These are phyloP conservation scores for Penicillium samsonianum DNA, from an alignment of 495 filamentous ascomycete genomes.

Conservation along the genomic window DNA sequence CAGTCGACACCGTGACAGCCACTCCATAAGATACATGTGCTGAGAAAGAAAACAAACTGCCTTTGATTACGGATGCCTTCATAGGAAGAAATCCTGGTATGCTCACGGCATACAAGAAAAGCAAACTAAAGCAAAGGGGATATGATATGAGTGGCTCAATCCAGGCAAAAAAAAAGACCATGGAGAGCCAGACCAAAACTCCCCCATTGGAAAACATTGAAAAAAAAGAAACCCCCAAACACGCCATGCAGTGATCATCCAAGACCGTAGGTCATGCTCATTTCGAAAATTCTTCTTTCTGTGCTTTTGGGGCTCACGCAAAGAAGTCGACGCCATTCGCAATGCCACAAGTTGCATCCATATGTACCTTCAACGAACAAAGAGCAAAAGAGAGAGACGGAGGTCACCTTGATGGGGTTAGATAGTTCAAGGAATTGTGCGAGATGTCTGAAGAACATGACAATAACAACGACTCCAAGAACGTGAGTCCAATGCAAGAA, in stretches of 20 bases:
- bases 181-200: constrained; percentile 10
- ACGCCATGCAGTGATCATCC: constrained; percentile 33
- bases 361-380: constrained; percentile 33
- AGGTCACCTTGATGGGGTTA: constrained; percentile 9
- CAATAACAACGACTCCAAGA: not conserved
- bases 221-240: constrained; percentile 14
- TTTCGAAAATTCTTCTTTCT: constrained; percentile 17
- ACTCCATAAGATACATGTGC: constrained; percentile 35
- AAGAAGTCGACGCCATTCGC: constrained; percentile 31
- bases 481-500: constrained; percentile 5
- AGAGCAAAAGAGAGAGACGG: constrained; percentile 12
- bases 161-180: constrained; percentile 2
- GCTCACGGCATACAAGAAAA: constrained; percentile 12
- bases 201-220: constrained; percentile 10
- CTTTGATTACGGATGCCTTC: not conserved
- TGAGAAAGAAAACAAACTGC: constrained; percentile 14
- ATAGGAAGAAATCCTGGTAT: not conserved
- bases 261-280: constrained; percentile 26
- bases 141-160: constrained; percentile 11
- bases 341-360: constrained; percentile 32
- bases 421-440: not conserved
- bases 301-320: constrained; percentile 22
- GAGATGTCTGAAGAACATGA: not conserved
- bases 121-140: constrained; percentile 15
- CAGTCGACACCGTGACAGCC: constrained; percentile 31